These are phyloP conservation scores for Claviceps cyperi DNA, from an alignment of 2,329 filamentous ascomycete genomes.

Conservation along the genomic window DNA sequence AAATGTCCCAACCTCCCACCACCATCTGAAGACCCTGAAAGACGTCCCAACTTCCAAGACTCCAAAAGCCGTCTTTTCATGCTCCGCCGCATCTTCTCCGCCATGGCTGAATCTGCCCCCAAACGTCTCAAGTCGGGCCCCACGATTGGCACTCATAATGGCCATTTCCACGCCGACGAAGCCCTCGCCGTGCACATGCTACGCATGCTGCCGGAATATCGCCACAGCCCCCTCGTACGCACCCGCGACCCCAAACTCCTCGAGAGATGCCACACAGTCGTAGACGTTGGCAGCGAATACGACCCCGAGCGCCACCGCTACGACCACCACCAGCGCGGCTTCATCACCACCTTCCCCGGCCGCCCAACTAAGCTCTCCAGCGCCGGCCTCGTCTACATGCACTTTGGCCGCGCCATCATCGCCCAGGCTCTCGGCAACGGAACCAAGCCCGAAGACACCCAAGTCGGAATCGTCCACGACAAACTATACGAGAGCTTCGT, in stretches of 20 bases:
- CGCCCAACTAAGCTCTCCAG: constrained; percentile 82
- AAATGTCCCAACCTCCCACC: neutral
- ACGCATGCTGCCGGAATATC: constrained; percentile 71
- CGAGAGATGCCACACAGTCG: constrained; percentile 77
- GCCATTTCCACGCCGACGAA: constrained; percentile 98
- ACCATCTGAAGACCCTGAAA: no score
- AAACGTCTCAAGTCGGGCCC: constrained; percentile 63
- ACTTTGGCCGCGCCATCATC: constrained; percentile 81
- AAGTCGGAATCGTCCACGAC: constrained; percentile 62
- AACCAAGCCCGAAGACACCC: constrained; percentile 35
- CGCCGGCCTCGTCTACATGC: constrained; percentile 87
- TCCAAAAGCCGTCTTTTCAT: constrained; percentile 10
- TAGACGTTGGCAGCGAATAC: constrained; percentile 96
- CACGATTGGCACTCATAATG: constrained; percentile 87
- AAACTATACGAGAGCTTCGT: constrained; percentile 91
- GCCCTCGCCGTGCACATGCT: constrained; percentile 94
- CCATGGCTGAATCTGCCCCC: constrained; percentile 47
- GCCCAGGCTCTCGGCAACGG: constrained; percentile 28
- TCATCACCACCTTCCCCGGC: constrained; percentile 70
- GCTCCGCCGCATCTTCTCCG: constrained; percentile 17
- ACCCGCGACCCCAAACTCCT: constrained; percentile 74
- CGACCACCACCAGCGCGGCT: constrained; percentile 95
- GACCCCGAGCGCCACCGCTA: constrained; percentile 63
- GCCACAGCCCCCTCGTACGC: constrained; percentile 58
- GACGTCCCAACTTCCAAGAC: neutral